A percentile compares a stretch with the other conserved stretches of the same genome.
Conservation (phyloP, 257 asterid species). For the Coffea eugenioides region DNA sequence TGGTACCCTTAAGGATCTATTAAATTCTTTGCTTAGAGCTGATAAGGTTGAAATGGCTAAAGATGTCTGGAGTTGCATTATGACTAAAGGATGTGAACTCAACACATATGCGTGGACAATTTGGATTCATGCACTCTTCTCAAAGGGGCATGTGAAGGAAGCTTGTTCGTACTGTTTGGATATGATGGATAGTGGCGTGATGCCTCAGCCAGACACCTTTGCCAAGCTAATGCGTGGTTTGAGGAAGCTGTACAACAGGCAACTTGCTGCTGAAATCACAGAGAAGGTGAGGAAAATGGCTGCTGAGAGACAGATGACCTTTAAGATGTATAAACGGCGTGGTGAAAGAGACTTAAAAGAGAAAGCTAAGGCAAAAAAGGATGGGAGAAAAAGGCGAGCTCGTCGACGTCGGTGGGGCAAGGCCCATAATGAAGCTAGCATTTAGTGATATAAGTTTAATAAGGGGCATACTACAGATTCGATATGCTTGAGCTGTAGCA, state of each 20-base stretch:
- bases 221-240: conserved; percentile 83
- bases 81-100: conserved; percentile 73
- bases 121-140: conserved; percentile 85
- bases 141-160: conserved; percentile 78
- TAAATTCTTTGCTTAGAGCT: conserved; percentile 68
- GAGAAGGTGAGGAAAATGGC: conserved; percentile 89
- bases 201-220: conserved; percentile 99
- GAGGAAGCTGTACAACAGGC: conserved; percentile 71
- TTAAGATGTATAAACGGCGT: conserved; percentile 89
- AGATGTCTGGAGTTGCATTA: conserved; percentile 74
- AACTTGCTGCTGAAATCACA: conserved; percentile 85
- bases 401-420: conserved; percentile 68
- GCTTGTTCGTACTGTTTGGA: conserved; percentile 82
- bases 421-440: conserved; percentile 40
- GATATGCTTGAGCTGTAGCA: conserved; percentile 7
- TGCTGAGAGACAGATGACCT: conserved; percentile 70
- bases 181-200: conserved; percentile 84
- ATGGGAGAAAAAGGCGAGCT: conserved; percentile 76
- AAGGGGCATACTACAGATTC: background rate
- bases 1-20: conserved; percentile 69
- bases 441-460: conserved; percentile 27
- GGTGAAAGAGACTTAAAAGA: conserved; percentile 85
- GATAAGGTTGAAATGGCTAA: conserved; percentile 71
- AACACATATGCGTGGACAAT: conserved; percentile 89
- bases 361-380: conserved; percentile 55